phyloP scores from a whole-genome alignment of 179 eudicot species.

The Patellifolia procumbens region DNA sequence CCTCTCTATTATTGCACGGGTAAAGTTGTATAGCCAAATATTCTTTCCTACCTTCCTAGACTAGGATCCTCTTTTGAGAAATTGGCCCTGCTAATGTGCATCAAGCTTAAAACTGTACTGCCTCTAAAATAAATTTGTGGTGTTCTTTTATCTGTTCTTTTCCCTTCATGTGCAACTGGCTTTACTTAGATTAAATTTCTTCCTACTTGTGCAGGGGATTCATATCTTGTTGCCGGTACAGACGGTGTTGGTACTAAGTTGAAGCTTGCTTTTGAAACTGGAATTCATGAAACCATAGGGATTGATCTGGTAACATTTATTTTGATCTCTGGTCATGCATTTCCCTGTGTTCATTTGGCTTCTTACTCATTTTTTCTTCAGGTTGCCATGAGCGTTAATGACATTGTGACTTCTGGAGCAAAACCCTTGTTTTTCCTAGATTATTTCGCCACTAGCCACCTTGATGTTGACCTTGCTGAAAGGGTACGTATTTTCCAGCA shows the following conservation, averaged over 20 bases:
- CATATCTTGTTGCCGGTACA: constrained; percentile 96
- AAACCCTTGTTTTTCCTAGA: constrained; percentile 90
- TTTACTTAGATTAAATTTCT: background rate
- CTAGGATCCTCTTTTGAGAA: background rate
- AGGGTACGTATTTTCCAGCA: constrained; percentile 45
- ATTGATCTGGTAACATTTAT: constrained; percentile 72
- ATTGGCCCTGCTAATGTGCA: background rate
- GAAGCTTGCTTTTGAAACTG: constrained; percentile 93
- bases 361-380: constrained; percentile 24
- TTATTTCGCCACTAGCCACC: constrained; percentile 88
- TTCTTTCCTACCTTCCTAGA: background rate
- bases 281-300: constrained; percentile 90
- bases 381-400: constrained; percentile 99
- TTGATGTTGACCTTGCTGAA: constrained; percentile 94
- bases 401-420: constrained; percentile 93
- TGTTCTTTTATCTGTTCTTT: background rate
- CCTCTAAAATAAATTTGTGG: background rate
- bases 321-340: constrained; percentile 2
- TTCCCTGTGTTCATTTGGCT: background rate
- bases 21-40: background rate
- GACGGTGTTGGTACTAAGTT: constrained; percentile 98
- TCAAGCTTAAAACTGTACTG: background rate
- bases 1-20: background rate
- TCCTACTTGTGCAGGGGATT: constrained; percentile 59
- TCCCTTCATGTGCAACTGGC: background rate